A percentile compares a stretch with the other conserved stretches of the same genome.
Conservation (phyloP, 179 eudicot genomes). For the Silene coronaria region DNA sequence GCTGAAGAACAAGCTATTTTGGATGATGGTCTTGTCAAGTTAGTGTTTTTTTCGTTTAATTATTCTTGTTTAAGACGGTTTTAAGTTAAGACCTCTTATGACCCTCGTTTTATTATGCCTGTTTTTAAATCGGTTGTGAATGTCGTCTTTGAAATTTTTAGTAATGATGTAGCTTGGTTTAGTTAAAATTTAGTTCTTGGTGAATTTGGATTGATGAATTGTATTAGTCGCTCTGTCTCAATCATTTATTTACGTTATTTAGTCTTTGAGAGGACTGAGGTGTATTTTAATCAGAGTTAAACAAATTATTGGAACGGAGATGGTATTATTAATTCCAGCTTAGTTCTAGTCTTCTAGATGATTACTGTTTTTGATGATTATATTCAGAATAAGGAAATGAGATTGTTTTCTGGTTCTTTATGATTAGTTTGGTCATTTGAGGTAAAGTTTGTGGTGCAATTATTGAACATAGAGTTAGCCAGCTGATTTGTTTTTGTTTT, state of each 20-base stretch:
- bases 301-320: too few relatives aligned
- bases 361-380: background rate
- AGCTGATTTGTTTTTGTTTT: background rate
- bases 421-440: conserved; percentile 2
- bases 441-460: conserved; percentile 1
- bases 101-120: background rate
- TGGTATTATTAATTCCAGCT: background rate
- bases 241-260: too few relatives aligned
- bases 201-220: conserved; percentile 11
- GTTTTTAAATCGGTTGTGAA: background rate
- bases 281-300: too few relatives aligned
- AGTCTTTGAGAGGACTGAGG: too few relatives aligned
- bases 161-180: conserved; percentile 8
- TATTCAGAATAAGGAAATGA: background rate
- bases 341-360: background rate
- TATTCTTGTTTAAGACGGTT: too few relatives aligned
- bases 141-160: background rate
- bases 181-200: background rate
- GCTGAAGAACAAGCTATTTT: conserved; percentile 68
- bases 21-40: conserved; percentile 67
- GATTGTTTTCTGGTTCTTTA: background rate
- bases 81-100: too few relatives aligned
- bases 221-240: too few relatives aligned
- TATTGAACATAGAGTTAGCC: background rate
- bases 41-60: conserved; percentile 19